Base-by-base conservation (phyloP, 2,329 filamentous ascomycete genomes). In the Fusarium sp. region DNA sequence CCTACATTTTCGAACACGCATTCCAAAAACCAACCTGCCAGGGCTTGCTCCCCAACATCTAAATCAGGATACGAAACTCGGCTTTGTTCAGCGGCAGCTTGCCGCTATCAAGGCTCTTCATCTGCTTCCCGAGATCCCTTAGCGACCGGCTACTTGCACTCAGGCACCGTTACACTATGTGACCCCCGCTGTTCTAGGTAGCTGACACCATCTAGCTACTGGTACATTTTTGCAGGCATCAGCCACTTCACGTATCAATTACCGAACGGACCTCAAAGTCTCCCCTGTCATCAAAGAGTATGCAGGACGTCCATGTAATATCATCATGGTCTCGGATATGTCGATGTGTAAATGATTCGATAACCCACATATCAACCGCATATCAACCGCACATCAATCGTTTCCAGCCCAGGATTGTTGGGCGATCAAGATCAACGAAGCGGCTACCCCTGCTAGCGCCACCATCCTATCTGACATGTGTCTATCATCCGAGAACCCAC, bases 381-480 rank as follows among this genome's bases (percentile, higher is more conserved):
- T 59, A 59, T 49, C 52, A 61, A 49, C 33, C 49, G 44, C 60
- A 10, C 34, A 47, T 62, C 36, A 45, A 61, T 58, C 26, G 33
- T 23, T 30, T 28, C 41, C 38, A 63, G 16, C 30, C 42, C 33
- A 40, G 46, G 45, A 34, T 41, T 31, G 37, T 49, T 68, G 64
- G 62, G 26, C 61, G 67, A 74, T 74, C 69, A 64, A 72, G 72
- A 74, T 74, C 72, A 74, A 51, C 72, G 31, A 62, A 45, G 61
- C 34, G 40, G 18, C 37, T 12, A 64, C 45, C 30, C 72, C 62
- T 74, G 71, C 71, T 74, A 72, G 71, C 61, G 62, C 66, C 68
- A 60, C 63, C 64, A 63, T 62, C 49, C 46, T 62, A 72, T 74
- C 72, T 75, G 70, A 54, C 68, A 74, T 74, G 71, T 75, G 70